Conservation (phyloP, 768 basidiomycete genomes). For the Psilocybe azurescens region DNA sequence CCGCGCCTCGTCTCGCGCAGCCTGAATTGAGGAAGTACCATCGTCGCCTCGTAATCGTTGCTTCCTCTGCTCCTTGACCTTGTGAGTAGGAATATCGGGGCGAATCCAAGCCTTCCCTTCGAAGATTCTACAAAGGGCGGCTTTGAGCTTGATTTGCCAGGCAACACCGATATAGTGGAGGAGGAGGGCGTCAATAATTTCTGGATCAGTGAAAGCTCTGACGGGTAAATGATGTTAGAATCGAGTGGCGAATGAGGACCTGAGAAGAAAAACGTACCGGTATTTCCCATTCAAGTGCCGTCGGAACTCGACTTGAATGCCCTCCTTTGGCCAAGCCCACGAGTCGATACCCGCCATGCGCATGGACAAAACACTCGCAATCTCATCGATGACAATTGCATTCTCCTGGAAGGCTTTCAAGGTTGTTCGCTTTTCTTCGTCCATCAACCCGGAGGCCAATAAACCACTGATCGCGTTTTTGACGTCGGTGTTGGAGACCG, state of each 20-base stretch:
- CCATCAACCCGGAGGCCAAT: conserved; percentile 42
- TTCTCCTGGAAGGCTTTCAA: conserved; percentile 47
- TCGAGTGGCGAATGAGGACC: background rate
- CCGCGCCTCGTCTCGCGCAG: conserved; percentile 28
- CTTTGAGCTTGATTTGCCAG: conserved; percentile 46
- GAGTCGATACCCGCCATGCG: conserved; percentile 43
- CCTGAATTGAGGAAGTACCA: conserved; percentile 30
- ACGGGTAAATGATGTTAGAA: conserved; percentile 16
- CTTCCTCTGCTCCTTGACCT: conserved; percentile 18
- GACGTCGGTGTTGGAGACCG: conserved; percentile 33
- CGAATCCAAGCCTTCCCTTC: conserved; percentile 17
- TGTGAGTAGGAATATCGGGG: background rate
- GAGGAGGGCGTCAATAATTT: conserved; percentile 50
- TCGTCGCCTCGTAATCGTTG: conserved; percentile 24
- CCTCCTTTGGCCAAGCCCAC: conserved; percentile 51
- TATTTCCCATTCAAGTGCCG: conserved; percentile 55
- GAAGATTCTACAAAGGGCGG: conserved; percentile 24
- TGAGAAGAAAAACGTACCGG: conserved; percentile 20
- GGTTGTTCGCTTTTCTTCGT: conserved; percentile 44
- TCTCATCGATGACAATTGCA: conserved; percentile 40
- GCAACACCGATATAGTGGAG: conserved; percentile 48
- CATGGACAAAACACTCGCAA: conserved; percentile 52
- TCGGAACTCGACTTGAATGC: conserved; percentile 48
- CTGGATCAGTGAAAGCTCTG: conserved; percentile 49
- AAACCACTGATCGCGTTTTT: conserved; percentile 37